A percentile compares a stretch with the other conserved stretches of the same genome.
Conservation (phyloP, 148 eudicot genomes). For the Spergularia marina region DNA sequence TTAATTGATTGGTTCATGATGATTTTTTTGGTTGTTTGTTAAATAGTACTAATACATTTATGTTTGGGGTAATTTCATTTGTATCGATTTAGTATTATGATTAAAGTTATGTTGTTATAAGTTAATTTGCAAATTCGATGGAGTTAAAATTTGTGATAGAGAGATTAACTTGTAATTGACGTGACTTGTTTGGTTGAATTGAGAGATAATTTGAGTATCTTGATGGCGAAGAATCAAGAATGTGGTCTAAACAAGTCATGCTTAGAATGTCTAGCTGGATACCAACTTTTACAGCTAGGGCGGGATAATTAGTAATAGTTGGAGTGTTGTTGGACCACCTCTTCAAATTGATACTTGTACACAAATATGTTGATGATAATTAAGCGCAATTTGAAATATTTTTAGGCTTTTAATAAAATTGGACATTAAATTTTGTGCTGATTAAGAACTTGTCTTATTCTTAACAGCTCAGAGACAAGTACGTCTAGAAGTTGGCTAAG, state of each 20-base stretch:
- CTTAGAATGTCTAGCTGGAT: conserved; percentile 13
- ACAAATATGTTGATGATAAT: neutral
- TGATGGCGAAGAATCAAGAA: no score
- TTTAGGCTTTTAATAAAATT: neutral
- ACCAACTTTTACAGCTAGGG: conserved; percentile 13
- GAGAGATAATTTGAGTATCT: no score
- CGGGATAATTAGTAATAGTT: neutral
- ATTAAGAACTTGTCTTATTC: conserved; percentile 17
- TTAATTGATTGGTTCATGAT: neutral
- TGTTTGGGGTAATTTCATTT: no score
- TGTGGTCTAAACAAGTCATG: no score
- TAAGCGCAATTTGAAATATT: conserved; percentile 1
- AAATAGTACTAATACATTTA: no score
- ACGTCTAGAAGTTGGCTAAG: conserved; percentile 60
- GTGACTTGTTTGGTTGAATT: no score
- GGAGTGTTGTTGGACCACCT: conserved; percentile 23
- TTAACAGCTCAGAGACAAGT: conserved; percentile 67
- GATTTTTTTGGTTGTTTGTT: no score
- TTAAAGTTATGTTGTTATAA: no score
- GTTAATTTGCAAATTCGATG: no score
- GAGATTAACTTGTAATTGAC: no score
- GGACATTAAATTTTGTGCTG: neutral
- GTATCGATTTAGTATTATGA: no score
- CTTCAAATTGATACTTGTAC: conserved; percentile 1
- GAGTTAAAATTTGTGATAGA: no score